Conservation (phyloP, 176 grass and related monocot species). For the Oryza nivara region DNA sequence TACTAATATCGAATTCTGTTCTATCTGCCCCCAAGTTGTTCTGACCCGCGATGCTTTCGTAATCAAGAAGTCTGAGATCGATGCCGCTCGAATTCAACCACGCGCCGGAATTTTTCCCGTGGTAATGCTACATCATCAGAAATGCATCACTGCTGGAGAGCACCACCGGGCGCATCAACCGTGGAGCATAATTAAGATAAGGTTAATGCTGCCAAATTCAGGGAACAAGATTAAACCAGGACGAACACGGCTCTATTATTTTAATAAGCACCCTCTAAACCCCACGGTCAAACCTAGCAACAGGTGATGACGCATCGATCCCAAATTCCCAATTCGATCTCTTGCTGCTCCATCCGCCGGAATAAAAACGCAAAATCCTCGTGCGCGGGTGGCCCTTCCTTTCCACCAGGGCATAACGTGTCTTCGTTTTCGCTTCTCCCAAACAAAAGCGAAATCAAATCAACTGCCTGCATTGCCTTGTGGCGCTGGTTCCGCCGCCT, state of each 20-base stretch:
- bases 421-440: background rate
- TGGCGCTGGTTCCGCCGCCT: background rate
- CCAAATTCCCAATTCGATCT: background rate
- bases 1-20: slow-evolving; percentile 29
- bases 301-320: background rate
- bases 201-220: slow-evolving; percentile 27
- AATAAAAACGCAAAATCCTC: slow-evolving; percentile 20
- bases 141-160: slow-evolving; percentile 5
- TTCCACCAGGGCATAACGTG: slow-evolving; percentile 24
- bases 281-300: background rate
- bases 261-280: background rate
- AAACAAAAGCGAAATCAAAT: background rate
- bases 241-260: slow-evolving; percentile 35
- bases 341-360: background rate
- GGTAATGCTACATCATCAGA: background rate
- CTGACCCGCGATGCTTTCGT: slow-evolving; percentile 48
- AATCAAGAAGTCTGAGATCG: slow-evolving; percentile 29
- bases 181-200: slow-evolving; percentile 38
- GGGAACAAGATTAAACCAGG: slow-evolving; percentile 29
- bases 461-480: background rate
- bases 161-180: slow-evolving; percentile 16
- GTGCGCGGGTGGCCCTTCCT: background rate
- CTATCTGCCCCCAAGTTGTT: slow-evolving; percentile 25
- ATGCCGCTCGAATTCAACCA: slow-evolving; percentile 14
- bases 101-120: slow-evolving; percentile 20